Evolutionary conservation across 306 rosid species (phyloP), one percentile per base, ranked within the genome.

Genomic region (Prunus mume): DNA sequence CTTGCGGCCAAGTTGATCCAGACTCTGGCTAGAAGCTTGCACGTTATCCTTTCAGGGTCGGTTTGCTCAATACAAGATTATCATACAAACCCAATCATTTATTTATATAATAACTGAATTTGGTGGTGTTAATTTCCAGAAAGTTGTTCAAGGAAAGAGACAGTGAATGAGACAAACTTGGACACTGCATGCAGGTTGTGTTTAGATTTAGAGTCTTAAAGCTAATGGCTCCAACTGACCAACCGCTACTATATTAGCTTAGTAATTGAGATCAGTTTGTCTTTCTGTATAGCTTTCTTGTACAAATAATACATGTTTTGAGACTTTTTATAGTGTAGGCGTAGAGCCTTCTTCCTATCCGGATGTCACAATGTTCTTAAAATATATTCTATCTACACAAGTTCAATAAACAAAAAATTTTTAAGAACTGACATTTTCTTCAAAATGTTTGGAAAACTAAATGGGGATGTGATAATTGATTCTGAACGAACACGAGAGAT

Each of bases 131-230:
- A 38, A 38, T 38, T 38, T 38, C 43, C 43, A 38, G 43, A 1
- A 38, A 24, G 64, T 14, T 22, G 64, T 58, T 24, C 27, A 12
- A 46, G 63, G 19, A 54, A 38, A 2, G 43, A 25, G 76, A 60
- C 20, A 5, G 20, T 45, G 61, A 51, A 24, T 28, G 55, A 56
- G 73, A 81, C 76, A 63, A 55, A 5, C 38, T 17, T 58, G 76
- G 52, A 41, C 63, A 15, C 27, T 5, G 22, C 68, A 14, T 12
- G 28, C 62, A 5, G 3, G 14, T 47, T 41, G 47, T 13, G n/a
- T 38, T 63, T 9, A 6, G 4, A 1, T 38, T 63, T 9, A 6
- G 4, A 1, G 50, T 14, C 43, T 7, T 7, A 38, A 7, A 38
- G 43, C 51, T 32, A 6, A 13, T 27, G 17, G 8, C n/a, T 2